phyloP scores from a whole-genome alignment of 179 eudicot genomes.

The Gypsophila paniculata region DNA sequence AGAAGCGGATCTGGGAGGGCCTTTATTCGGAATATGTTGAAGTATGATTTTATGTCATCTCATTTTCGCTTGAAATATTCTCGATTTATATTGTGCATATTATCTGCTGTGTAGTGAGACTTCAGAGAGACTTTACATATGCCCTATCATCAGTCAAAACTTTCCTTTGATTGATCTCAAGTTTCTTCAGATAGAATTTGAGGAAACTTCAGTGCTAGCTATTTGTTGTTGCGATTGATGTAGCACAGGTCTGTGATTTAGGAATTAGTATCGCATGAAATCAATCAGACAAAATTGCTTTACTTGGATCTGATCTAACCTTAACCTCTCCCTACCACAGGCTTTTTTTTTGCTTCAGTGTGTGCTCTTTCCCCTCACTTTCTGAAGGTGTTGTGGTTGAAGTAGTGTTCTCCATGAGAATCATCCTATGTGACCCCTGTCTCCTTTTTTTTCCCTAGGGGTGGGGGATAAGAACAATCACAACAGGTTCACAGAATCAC shows the following conservation, averaged over 20 bases:
- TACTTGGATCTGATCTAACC: neutral
- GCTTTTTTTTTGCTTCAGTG: too few relatives aligned
- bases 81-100: neutral
- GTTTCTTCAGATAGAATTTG: neutral
- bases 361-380: neutral
- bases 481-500: too few relatives aligned
- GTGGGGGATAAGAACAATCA: too few relatives aligned
- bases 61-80: neutral
- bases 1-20: constrained; percentile 65
- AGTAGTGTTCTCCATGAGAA: neutral
- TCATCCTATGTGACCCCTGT: neutral
- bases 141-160: neutral
- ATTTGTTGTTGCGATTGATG: neutral
- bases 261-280: neutral
- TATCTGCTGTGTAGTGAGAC: neutral
- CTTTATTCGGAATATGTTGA: constrained; percentile 68
- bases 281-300: neutral
- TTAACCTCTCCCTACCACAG: too few relatives aligned
- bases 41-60: constrained; percentile 35
- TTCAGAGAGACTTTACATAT: neutral
- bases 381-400: neutral
- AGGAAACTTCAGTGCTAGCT: neutral
- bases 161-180: neutral
- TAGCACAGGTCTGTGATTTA: neutral
- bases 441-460: too few relatives aligned